Conservation (phyloP, 768 basidiomycete species). For the Trametes cingulata region DNA sequence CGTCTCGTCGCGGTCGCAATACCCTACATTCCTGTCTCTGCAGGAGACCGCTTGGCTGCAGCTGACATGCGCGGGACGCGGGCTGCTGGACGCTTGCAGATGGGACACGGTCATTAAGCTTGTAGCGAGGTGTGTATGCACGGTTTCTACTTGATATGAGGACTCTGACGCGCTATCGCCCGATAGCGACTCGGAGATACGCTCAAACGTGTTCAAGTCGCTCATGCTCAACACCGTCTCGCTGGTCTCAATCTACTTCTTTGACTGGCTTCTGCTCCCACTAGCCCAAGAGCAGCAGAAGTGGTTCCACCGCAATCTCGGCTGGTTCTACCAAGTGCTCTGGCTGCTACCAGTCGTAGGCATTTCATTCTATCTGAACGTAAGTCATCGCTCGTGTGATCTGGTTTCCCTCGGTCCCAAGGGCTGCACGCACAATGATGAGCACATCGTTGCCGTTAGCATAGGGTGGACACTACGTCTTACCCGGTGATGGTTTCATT, state of each 20-base stretch:
- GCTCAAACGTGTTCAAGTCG: constrained; percentile 73
- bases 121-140: constrained; percentile 53
- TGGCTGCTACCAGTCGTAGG: constrained; percentile 82
- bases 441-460: constrained; percentile 10
- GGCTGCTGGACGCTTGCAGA: constrained; percentile 70
- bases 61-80: constrained; percentile 54
- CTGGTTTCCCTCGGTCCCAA: not conserved
- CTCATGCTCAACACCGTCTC: constrained; percentile 71
- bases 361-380: constrained; percentile 79
- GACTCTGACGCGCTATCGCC: constrained; percentile 2
- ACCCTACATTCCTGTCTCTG: constrained; percentile 70
- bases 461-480: not conserved
- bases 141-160: not conserved
- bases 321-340: constrained; percentile 73
- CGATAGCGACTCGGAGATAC: constrained; percentile 72
- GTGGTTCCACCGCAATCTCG: constrained; percentile 72
- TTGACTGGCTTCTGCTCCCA: constrained; percentile 70
- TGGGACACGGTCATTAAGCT: constrained; percentile 66
- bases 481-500: not conserved
- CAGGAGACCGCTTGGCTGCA: constrained; percentile 63
- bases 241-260: constrained; percentile 71
- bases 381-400: constrained; percentile 37
- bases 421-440: constrained; percentile 2
- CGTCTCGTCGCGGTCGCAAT: constrained; percentile 47
- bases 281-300: constrained; percentile 59